Evolutionary conservation across 805 yeast species (phyloP), one percentile per base, ranked within the genome.

Genomic region (Pichia membranifaciens): DNA sequence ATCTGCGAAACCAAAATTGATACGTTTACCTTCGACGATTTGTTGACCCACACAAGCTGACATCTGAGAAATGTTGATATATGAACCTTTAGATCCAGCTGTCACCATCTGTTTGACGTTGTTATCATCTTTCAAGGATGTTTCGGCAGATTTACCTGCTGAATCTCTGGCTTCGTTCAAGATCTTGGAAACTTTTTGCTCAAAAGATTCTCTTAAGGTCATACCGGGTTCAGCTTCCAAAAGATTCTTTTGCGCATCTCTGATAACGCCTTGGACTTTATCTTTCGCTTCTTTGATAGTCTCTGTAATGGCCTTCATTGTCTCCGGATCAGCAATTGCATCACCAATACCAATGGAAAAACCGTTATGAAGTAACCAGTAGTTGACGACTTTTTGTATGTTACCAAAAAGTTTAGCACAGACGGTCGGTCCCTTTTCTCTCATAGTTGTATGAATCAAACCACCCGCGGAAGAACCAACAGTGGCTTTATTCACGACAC

Each of bases 31-130:
- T 73, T 93, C 99, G 40, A 93, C 99, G 70, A 95, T 93, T 67
- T 93, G 99, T 70, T 93, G 99, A 60, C 99, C 99, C 25, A 93
- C 99, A 84, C 99, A 93, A 10, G 99, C 99, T 36, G 97, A 89
- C 99, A 93, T 93, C 72, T 90, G 98, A 21, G 99, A 95, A 66
- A 93, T 93, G 67, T 93, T 93, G 68, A 93, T 93, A 68, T 91
- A 93, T 15, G 99, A 93, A 75, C 99, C 99, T 71, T 93, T 93
- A 29, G 99, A 93, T 61, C 99, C 99, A 13, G 99, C 93, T 55
- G 91, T 84, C 43, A 93, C 99, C 99, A 93, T 93, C 75, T 93
- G 99, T 66, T 93, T 93, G 56, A 93, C 99, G 61, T 91, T 91
- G 65, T 93, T 93, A 56, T 84, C 75, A 61, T 90, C 96, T 65